Evolutionary conservation across 176 grass and related monocot species (phyloP), one percentile per base, ranked within the genome.

Genomic region (Stipa capillata): DNA sequence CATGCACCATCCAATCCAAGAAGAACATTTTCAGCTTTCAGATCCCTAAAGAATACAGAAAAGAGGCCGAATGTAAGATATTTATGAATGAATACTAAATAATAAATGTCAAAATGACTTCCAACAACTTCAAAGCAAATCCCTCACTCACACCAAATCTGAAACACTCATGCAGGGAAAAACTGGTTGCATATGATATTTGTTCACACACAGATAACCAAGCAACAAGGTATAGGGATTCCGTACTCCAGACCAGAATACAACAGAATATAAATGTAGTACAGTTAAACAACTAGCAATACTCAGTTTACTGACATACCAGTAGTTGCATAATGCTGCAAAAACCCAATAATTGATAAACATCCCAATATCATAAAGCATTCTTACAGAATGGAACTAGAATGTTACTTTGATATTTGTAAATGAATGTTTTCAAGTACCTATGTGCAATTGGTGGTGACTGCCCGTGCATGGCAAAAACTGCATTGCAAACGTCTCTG

Each of bases 11-110:
- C 87, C 57, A 86, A 79, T 83, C 93, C 93, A 86, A 92, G 87
- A 84, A 97, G 88, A 81, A 97, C 90, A 88, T 93, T 97, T 90
- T 97, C 93, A 78, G 79, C 87, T 88, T 97, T 97, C 31, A 90
- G 34, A 67, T 97, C 90, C 84, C 93, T 97, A 78, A 27, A 81
- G 5, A 42, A 43, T 42, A 74, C 5, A 28, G 17, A 72, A 91
- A 66, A 76, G 18, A 60, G 44, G 27, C 48, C 49, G 5, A 58
- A 44, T 14, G 21, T 83, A 45, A 90, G 68, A 79, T 7, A 27
- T 33, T 7, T 69, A 28, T 54, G 33, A 54, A 18, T 54, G 33
- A 54, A 18, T 48, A 62, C 18, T 31, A 39, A 24, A 52, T 29
- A 62, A 12, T 35, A 39, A 33, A 61, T 37, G 0, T 35, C 35